These are phyloP conservation scores for Potentilla sterilis DNA, from an alignment of 306 rosid species.

Conservation along the genomic window DNA sequence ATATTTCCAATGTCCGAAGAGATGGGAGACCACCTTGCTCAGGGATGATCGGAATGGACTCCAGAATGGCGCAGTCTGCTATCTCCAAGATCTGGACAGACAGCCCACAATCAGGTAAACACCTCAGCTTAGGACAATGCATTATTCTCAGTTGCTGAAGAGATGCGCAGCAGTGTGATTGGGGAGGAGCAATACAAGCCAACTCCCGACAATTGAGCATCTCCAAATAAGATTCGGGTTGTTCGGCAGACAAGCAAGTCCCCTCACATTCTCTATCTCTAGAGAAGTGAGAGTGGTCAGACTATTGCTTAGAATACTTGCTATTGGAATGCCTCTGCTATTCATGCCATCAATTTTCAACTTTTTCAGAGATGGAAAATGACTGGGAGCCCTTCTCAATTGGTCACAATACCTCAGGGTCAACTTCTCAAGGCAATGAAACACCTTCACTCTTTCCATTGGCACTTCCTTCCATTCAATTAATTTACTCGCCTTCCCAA, in stretches of 20 bases:
- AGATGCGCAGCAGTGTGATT: too few species aligned
- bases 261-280: too few species aligned
- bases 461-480: not conserved
- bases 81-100: too few species aligned
- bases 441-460: not conserved
- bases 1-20: not conserved
- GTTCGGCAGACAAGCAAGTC: too few species aligned
- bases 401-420: not conserved
- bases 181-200: too few species aligned
- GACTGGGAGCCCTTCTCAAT: not conserved
- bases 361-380: not conserved
- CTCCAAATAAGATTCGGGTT: too few species aligned
- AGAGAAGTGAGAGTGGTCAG: too few species aligned
- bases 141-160: not conserved
- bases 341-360: not conserved
- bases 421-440: not conserved
- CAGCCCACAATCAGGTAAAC: not conserved
- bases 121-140: not conserved
- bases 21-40: not conserved
- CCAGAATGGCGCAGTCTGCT: too few species aligned
- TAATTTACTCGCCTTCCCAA: not conserved
- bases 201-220: too few species aligned
- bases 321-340: too few species aligned
- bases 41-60: too few species aligned
- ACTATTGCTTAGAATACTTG: not conserved